Evolutionary conservation across 2,329 filamentous ascomycete species (phyloP).

Genomic region (Lachnum nothofagi): DNA sequence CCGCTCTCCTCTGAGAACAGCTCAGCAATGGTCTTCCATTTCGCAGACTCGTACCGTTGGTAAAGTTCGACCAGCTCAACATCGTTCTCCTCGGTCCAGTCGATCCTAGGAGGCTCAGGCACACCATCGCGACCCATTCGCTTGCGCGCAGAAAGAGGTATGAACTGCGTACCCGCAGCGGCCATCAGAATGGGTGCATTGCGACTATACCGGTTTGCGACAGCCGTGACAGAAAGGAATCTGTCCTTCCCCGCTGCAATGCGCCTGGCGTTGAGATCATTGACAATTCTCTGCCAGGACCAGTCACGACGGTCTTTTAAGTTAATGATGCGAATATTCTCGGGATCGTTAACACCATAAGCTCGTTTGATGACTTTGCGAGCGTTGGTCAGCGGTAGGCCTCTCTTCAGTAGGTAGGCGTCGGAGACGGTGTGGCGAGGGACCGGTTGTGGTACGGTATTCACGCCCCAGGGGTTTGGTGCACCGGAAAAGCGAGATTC

Average conservation of each 20-base stretch:
- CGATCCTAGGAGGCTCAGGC: background rate
- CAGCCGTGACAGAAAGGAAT: constrained; percentile 21
- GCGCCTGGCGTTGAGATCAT: constrained; percentile 22
- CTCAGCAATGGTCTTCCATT: constrained; percentile 22
- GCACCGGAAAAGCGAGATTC: constrained; percentile 23
- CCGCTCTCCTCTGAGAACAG: constrained; percentile 15
- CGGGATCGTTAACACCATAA: constrained; percentile 31
- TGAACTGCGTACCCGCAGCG: constrained; percentile 23
- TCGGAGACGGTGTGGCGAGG: constrained; percentile 18
- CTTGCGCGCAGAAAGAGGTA: constrained; percentile 20
- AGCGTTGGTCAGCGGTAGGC: constrained; percentile 14
- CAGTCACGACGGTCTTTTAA: constrained; percentile 22
- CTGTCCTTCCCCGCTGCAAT: constrained; percentile 17
- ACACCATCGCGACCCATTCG: constrained; percentile 2
- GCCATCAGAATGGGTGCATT: constrained; percentile 31
- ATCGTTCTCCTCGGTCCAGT: constrained; percentile 23
- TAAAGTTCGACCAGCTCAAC: constrained; percentile 14
- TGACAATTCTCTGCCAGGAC: constrained; percentile 23
- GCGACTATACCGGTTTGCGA: constrained; percentile 29
- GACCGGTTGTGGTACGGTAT: constrained; percentile 17
- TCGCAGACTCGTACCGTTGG: constrained; percentile 17
- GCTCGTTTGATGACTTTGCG: constrained; percentile 23
- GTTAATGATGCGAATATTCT: constrained; percentile 31
- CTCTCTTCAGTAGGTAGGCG: constrained; percentile 25
- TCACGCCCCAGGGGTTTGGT: constrained; percentile 18